Percentiles rank a stretch among this genome's conserved stretches.
Conservation (phyloP, 345 rosid species). For the Ailanthus altissimus region DNA sequence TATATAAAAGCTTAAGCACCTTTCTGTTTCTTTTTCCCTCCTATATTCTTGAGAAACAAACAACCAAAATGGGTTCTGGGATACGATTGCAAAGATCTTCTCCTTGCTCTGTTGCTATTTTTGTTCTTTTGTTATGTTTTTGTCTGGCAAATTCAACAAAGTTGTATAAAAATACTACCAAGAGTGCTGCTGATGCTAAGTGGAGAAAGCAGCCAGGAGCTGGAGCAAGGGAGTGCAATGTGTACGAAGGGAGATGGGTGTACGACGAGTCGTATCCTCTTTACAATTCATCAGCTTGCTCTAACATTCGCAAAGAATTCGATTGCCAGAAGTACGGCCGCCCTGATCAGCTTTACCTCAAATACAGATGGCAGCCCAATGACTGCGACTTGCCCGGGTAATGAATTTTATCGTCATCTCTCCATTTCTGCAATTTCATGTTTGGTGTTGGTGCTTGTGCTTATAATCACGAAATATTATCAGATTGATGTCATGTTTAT, state of each 20-base stretch:
- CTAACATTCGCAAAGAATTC: conserved; percentile 73
- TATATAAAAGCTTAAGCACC: neutral
- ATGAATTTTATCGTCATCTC: no score
- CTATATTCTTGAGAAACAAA: neutral
- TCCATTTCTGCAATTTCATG: no score
- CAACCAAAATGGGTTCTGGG: conserved; percentile 19
- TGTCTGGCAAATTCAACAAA: neutral
- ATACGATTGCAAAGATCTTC: neutral
- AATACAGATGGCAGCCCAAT: conserved; percentile 77
- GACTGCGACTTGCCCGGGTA: conserved; percentile 70
- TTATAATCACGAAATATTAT: no score
- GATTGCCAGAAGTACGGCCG: conserved; percentile 85
- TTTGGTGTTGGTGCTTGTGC: neutral
- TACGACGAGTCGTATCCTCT: conserved; percentile 67
- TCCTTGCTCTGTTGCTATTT: neutral
- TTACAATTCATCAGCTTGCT: conserved; percentile 65
- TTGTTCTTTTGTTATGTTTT: conserved; percentile 11
- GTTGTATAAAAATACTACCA: neutral
- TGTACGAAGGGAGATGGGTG: conserved; percentile 77
- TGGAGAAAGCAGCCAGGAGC: neutral
- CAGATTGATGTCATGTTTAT: no score
- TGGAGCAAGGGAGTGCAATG: conserved; percentile 34
- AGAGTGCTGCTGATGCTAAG: neutral
- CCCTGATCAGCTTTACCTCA: conserved; percentile 66
- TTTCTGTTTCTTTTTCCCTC: neutral